Percentiles rank a stretch among this genome's conserved stretches.
phyloP scores from a whole-genome alignment of 2,329 filamentous ascomycete genomes.

The Aspergillus chevalieri region DNA sequence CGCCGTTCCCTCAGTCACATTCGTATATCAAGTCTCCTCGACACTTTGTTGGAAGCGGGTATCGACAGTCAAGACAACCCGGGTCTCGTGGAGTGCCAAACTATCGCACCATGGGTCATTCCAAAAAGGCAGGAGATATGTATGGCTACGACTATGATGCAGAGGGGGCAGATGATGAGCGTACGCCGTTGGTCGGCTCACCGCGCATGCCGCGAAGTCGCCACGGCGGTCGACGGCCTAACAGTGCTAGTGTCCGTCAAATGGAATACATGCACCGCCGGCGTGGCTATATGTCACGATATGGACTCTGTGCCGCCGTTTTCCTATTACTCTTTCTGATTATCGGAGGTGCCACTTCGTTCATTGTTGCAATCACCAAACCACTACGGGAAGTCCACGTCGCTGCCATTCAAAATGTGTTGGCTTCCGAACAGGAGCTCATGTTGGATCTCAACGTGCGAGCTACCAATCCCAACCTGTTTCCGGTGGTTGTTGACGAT shows the following conservation, averaged over 20 bases:
- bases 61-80: slow-evolving; percentile 61
- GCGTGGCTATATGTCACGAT: slow-evolving; percentile 62
- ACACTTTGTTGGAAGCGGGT: slow-evolving; percentile 44
- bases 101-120: slow-evolving; percentile 38
- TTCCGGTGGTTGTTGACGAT: slow-evolving; percentile 76
- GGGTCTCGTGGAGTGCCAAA: slow-evolving; percentile 59
- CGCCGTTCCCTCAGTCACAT: slow-evolving; percentile 61
- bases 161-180: slow-evolving; percentile 76
- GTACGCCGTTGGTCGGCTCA: slow-evolving; percentile 69
- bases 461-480: slow-evolving; percentile 87
- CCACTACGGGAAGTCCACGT: slow-evolving; percentile 74
- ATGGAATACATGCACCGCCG: slow-evolving; percentile 68
- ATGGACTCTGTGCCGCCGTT: slow-evolving; percentile 83
- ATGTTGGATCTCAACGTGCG: slow-evolving; percentile 87
- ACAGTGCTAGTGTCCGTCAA: slow-evolving; percentile 56
- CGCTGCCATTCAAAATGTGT: slow-evolving; percentile 75
- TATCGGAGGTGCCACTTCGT: slow-evolving; percentile 76
- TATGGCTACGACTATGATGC: slow-evolving; percentile 77
- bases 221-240: slow-evolving; percentile 46
- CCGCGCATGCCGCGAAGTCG: slow-evolving; percentile 56
- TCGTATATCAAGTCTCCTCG: slow-evolving; percentile 59
- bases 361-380: slow-evolving; percentile 87
- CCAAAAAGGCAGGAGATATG: slow-evolving; percentile 56
- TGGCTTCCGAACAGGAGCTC: slow-evolving; percentile 88
- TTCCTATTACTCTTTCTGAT: slow-evolving; percentile 74